These are phyloP conservation scores for Prunus davidiana DNA, from an alignment of 306 rosid genomes.

Conservation along the genomic window DNA sequence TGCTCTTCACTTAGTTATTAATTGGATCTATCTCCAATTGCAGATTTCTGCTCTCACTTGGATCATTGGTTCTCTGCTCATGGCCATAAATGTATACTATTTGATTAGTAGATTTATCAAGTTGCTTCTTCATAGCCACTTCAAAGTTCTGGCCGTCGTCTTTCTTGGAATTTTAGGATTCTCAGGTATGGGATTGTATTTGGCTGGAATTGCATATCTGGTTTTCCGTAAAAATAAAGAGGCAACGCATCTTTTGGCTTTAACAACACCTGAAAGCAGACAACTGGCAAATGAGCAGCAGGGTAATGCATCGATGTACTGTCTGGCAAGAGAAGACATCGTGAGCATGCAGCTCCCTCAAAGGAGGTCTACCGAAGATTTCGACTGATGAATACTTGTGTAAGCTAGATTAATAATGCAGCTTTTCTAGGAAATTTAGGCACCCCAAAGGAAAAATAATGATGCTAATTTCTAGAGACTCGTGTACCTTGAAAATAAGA, in stretches of 20 bases:
- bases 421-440: background rate
- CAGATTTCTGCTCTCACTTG: slow-evolving; percentile 76
- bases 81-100: slow-evolving; percentile 83
- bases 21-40: slow-evolving; percentile 8
- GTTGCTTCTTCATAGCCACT: slow-evolving; percentile 59
- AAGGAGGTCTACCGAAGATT: slow-evolving; percentile 44
- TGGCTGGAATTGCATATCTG: slow-evolving; percentile 73
- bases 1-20: background rate
- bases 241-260: slow-evolving; percentile 55
- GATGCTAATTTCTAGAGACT: slow-evolving; percentile 1
- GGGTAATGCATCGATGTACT: slow-evolving; percentile 37
- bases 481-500: background rate
- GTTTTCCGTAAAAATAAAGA: slow-evolving; percentile 67
- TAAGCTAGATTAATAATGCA: slow-evolving; percentile 10
- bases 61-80: slow-evolving; percentile 62
- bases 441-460: background rate
- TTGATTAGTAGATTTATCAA: slow-evolving; percentile 59
- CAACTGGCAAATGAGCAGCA: slow-evolving; percentile 43
- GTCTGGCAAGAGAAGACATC: slow-evolving; percentile 71
- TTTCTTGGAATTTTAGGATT: slow-evolving; percentile 82
- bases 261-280: slow-evolving; percentile 58
- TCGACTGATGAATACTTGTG: slow-evolving; percentile 39
- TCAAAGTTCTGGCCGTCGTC: slow-evolving; percentile 43
- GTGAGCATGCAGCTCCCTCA: slow-evolving; percentile 91
- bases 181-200: slow-evolving; percentile 66